Percentiles rank a stretch among this genome's conserved stretches.
These are phyloP conservation scores for Lactarius sp. DNA, from an alignment of 768 basidiomycete species.

Conservation along the genomic window DNA sequence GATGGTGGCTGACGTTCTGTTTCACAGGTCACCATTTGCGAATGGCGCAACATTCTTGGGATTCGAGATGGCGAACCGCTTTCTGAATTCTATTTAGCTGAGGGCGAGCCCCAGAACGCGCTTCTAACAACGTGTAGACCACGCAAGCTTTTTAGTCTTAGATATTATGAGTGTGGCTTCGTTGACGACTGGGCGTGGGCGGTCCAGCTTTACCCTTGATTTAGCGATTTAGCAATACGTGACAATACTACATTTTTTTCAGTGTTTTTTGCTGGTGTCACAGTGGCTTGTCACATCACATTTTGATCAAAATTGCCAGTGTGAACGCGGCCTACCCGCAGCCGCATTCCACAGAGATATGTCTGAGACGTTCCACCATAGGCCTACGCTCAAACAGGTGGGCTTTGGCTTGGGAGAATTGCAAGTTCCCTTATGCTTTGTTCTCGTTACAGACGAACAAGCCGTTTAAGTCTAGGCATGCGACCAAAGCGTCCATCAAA, in stretches of 20 bases:
- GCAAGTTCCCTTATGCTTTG: constrained; percentile 4
- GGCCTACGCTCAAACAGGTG: constrained; percentile 84
- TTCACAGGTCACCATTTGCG: constrained; percentile 80
- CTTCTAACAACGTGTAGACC: constrained; percentile 6
- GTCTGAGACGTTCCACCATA: constrained; percentile 53
- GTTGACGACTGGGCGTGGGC: not conserved
- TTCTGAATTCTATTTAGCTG: constrained; percentile 40
- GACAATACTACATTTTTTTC: no score
- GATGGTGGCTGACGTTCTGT: constrained; percentile 13
- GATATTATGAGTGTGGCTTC: not conserved
- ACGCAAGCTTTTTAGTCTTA: not conserved
- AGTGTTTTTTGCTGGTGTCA: not conserved
- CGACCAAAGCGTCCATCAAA: constrained; percentile 79
- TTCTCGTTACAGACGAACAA: constrained; percentile 68
- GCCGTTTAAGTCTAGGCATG: constrained; percentile 85
- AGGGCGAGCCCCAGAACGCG: not conserved
- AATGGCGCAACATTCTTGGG: constrained; percentile 97
- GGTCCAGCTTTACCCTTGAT: not conserved
- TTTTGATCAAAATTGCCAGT: not conserved
- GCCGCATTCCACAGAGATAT: constrained; percentile 26
- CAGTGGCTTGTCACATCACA: constrained; percentile 13
- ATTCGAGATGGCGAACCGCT: constrained; percentile 85
- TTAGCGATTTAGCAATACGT: not conserved
- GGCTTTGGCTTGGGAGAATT: constrained; percentile 23
- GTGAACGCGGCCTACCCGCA: no score